phyloP scores from a whole-genome alignment of 148 eudicot species.

The Cornus florida region DNA sequence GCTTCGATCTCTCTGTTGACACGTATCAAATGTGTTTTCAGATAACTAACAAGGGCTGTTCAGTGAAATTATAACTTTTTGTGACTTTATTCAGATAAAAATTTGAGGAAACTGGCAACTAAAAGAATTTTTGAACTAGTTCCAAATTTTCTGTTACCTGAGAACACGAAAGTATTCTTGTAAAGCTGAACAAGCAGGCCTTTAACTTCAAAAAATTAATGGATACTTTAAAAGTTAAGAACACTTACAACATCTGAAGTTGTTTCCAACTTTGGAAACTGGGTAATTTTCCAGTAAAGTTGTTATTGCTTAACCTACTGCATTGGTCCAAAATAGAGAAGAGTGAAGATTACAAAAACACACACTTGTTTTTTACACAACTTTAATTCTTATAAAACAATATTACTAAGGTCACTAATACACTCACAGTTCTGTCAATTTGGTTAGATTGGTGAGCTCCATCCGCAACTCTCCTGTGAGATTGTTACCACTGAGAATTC shows the following conservation, averaged over 20 bases:
- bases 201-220: not conserved
- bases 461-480: slow-evolving; percentile 50
- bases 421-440: slow-evolving; percentile 53
- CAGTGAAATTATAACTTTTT: too few relatives aligned
- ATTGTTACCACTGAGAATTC: slow-evolving; percentile 50
- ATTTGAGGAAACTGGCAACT: too few relatives aligned
- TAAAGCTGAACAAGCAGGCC: too few relatives aligned
- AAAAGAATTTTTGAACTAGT: too few relatives aligned
- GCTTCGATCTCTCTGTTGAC: slow-evolving; percentile 58
- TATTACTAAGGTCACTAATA: not conserved
- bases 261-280: slow-evolving; percentile 40
- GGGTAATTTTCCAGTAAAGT: slow-evolving; percentile 55
- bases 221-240: not conserved
- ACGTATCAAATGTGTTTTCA: not conserved
- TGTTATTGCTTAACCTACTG: slow-evolving; percentile 57
- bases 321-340: not conserved
- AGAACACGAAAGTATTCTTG: too few relatives aligned
- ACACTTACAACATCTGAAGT: slow-evolving; percentile 48
- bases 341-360: not conserved
- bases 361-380: too few relatives aligned
- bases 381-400: not conserved
- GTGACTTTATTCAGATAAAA: too few relatives aligned
- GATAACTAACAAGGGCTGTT: not conserved
- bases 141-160: too few relatives aligned
- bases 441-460: slow-evolving; percentile 39